Evolutionary conservation across 2,329 filamentous ascomycete species (phyloP).

Genomic region (Daldinia sp.): DNA sequence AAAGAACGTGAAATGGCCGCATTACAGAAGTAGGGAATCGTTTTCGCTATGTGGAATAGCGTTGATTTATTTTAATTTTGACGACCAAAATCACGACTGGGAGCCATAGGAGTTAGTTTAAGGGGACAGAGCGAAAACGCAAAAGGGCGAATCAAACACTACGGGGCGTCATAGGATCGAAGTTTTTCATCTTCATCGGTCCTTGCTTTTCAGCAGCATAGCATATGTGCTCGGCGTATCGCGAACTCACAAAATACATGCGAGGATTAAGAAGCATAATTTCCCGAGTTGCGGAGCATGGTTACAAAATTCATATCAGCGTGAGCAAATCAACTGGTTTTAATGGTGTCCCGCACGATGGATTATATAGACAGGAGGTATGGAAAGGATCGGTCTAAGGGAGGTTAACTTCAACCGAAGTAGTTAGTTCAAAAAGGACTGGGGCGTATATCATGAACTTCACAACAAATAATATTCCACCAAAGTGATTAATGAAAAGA

Average conservation of each 20-base stretch:
- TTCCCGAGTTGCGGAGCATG: slow-evolving; percentile 10
- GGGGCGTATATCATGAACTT: background rate
- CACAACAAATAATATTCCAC: background rate
- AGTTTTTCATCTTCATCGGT: slow-evolving; percentile 2
- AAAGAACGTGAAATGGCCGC: slow-evolving; percentile 78
- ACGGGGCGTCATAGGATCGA: slow-evolving; percentile 17
- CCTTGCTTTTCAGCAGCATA: slow-evolving; percentile 27
- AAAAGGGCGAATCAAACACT: slow-evolving; percentile 8
- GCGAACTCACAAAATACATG: slow-evolving; percentile 14
- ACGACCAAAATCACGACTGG: slow-evolving; percentile 26
- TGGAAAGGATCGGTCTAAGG: background rate
- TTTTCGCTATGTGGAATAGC: background rate
- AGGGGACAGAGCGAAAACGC: slow-evolving; percentile 14
- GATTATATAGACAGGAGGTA: slow-evolving; percentile 5
- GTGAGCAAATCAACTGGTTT: slow-evolving; percentile 4
- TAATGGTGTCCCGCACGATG: background rate
- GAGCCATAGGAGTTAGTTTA: slow-evolving; percentile 14
- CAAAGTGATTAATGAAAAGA: background rate
- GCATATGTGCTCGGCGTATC: slow-evolving; percentile 32
- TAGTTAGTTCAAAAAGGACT: background rate
- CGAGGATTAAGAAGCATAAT: slow-evolving; percentile 8
- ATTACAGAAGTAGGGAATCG: slow-evolving; percentile 47
- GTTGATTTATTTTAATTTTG: slow-evolving; percentile 16
- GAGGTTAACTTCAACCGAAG: background rate
- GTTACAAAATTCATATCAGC: slow-evolving; percentile 4